Evolutionary conservation across 129 eudicot genomes (phyloP).

Genomic region (sunflower (Helianthus annuus)): HanXRQr2.0-SUNRISE NC_035440.2:90968447-90968946

Average conservation of each 20-base stretch:
- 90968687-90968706: conserved; percentile 24
- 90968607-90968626: neutral
- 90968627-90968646: conserved; percentile 29
- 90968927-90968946: conserved; percentile 99
- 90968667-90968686: conserved; percentile 24
- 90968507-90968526: too few relatives aligned
- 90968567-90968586: neutral
- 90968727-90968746: conserved; percentile 26
- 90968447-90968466: too few relatives aligned
- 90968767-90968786: neutral
- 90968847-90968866: conserved; percentile 95
- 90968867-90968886: conserved; percentile 99
- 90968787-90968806: conserved; percentile 55
- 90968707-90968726: conserved; percentile 45
- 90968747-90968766: conserved; percentile 17
- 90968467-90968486: too few relatives aligned
- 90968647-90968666: conserved; percentile 29
- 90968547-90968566: too few relatives aligned
- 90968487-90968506: too few relatives aligned
- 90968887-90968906: conserved; percentile 98
- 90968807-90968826: conserved; percentile 95
- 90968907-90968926: conserved; percentile 79
- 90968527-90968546: too few relatives aligned
- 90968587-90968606: conserved; percentile 1
- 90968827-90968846: conserved; percentile 93